Conservation (phyloP, 371 early-diverging fungal species). For the Mucor irregularis region DNA sequence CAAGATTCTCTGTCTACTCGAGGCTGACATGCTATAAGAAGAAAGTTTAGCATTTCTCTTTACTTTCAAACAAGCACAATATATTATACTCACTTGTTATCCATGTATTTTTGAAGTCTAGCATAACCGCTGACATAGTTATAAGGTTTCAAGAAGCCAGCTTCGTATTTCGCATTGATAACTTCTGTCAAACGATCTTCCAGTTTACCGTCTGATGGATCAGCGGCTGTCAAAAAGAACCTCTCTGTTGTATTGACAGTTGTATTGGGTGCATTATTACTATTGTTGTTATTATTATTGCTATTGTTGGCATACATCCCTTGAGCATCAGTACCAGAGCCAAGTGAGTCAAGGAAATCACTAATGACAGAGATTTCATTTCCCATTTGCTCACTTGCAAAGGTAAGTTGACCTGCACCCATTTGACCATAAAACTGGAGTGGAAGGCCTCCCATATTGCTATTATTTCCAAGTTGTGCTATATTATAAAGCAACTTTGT, state of each 20-base stretch:
- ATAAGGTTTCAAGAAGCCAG: slow-evolving; percentile 91
- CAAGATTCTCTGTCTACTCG: slow-evolving; percentile 76
- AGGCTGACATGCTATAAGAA: slow-evolving; percentile 66
- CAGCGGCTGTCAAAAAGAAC: slow-evolving; percentile 88
- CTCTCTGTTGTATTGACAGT: slow-evolving; percentile 58
- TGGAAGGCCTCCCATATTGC: slow-evolving; percentile 22
- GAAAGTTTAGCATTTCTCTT: not conserved
- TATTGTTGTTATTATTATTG: slow-evolving; percentile 21
- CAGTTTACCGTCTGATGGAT: slow-evolving; percentile 80
- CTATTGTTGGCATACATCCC: slow-evolving; percentile 25
- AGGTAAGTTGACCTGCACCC: slow-evolving; percentile 50
- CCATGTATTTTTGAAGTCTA: slow-evolving; percentile 90
- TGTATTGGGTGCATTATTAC: slow-evolving; percentile 8
- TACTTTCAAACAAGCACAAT: not conserved
- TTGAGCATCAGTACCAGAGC: slow-evolving; percentile 26
- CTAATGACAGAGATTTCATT: slow-evolving; percentile 73
- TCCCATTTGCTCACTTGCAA: slow-evolving; percentile 72
- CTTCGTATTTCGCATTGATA: slow-evolving; percentile 91
- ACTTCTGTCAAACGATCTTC: slow-evolving; percentile 87
- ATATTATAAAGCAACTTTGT: not conserved
- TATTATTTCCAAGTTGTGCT: slow-evolving; percentile 6
- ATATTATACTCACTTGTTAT: slow-evolving; percentile 61
- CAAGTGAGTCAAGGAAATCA: slow-evolving; percentile 64
- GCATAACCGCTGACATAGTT: slow-evolving; percentile 92
- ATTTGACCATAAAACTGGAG: slow-evolving; percentile 29